Percentiles rank a stretch among this genome's conserved stretches.
These are phyloP conservation scores for Amphirosellinia nigrospora DNA, from an alignment of 495 filamentous ascomycete genomes.

Conservation along the genomic window DNA sequence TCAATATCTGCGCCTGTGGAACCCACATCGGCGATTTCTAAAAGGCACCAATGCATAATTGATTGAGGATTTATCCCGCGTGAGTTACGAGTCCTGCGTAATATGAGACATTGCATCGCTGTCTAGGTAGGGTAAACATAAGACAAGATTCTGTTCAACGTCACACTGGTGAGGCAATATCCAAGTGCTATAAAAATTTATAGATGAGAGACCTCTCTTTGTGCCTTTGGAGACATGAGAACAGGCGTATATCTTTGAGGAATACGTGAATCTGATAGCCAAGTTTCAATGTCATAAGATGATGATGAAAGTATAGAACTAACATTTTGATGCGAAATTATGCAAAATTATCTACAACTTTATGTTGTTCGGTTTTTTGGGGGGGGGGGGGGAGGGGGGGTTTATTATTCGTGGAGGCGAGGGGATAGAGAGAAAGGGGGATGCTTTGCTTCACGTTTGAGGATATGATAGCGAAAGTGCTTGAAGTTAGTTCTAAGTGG, in stretches of 20 bases:
- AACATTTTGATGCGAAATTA: too few species aligned
- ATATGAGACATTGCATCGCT: not conserved
- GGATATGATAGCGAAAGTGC: not conserved
- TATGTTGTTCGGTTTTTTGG: too few species aligned
- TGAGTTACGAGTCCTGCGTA: not conserved
- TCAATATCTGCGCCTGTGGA: not conserved
- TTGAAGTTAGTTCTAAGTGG: not conserved
- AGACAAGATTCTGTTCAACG: not conserved
- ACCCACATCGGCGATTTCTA: not conserved
- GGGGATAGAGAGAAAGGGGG: too few species aligned
- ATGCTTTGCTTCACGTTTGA: not conserved
- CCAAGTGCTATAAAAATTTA: not conserved
- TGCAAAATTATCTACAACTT: too few species aligned
- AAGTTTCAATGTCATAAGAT: not conserved
- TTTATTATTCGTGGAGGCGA: too few species aligned
- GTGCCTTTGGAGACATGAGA: not conserved
- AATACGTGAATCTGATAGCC: not conserved
- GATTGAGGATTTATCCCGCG: not conserved
- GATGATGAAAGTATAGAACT: too few species aligned
- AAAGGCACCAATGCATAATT: not conserved
- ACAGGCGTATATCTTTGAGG: not conserved
- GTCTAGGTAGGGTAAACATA: not conserved
- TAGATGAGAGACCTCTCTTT: not conserved
- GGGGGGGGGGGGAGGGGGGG: too few species aligned
- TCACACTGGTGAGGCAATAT: not conserved